Evolutionary conservation across 2,329 filamentous ascomycete genomes (phyloP).

Genomic region (Fusarium heterosporum): DNA sequence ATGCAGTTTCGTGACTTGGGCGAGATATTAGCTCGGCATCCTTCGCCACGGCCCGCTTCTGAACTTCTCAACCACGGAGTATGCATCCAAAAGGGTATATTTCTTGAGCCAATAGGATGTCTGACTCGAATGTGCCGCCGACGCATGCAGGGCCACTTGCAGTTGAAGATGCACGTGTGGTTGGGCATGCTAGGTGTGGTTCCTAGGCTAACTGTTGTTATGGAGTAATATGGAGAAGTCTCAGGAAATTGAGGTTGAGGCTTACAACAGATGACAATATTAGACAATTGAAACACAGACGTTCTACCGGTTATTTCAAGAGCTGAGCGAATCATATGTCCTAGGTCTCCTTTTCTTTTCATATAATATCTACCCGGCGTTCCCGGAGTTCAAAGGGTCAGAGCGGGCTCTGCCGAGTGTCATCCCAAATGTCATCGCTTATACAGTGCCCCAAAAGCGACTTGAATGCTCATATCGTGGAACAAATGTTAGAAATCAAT

Average conservation of each 20-base stretch:
- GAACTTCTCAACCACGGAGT: not conserved
- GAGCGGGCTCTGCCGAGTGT: not conserved
- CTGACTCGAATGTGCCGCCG: constrained; percentile 24
- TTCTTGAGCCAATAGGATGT: constrained; percentile 22
- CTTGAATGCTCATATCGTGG: not conserved
- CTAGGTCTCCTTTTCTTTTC: not conserved
- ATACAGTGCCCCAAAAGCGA: not conserved
- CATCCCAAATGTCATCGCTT: not conserved
- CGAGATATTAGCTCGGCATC: constrained; percentile 16
- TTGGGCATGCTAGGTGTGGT: constrained; percentile 32
- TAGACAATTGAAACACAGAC: not conserved
- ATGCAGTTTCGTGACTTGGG: constrained; percentile 5
- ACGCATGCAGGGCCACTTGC: constrained; percentile 23
- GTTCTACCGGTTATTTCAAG: not conserved
- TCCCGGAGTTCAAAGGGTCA: constrained; percentile 5
- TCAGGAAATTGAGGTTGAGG: not conserved
- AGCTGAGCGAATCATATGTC: not conserved
- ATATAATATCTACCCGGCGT: constrained; percentile 3
- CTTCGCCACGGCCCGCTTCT: constrained; percentile 37
- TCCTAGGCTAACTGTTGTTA: constrained; percentile 14
- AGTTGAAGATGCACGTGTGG: constrained; percentile 6
- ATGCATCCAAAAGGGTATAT: constrained; percentile 2
- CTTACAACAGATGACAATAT: not conserved
- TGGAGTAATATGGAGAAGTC: not conserved
- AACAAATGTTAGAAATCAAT: not conserved